These are phyloP conservation scores for Talaromyces sp. DNA, from an alignment of 2,329 filamentous ascomycete species.

Conservation along the genomic window DNA sequence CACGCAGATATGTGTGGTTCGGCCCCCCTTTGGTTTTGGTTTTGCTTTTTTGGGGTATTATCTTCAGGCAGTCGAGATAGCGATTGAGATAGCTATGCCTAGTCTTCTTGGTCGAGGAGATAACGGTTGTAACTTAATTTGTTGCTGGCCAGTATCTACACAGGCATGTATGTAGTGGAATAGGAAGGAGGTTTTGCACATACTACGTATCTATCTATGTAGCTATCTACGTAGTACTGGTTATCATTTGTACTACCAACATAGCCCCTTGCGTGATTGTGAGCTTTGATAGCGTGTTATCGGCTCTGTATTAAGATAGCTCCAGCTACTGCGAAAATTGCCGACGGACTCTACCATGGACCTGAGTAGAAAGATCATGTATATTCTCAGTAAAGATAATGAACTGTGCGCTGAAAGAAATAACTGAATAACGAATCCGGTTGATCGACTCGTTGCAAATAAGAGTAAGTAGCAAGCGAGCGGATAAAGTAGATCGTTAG, in stretches of 20 bases:
- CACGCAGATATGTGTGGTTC: background rate
- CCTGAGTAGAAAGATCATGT: background rate
- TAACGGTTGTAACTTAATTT: background rate
- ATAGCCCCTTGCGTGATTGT: background rate
- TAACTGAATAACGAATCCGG: background rate
- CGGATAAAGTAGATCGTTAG: background rate
- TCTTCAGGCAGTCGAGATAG: background rate
- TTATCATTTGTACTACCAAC: background rate
- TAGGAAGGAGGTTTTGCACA: conserved; percentile 3
- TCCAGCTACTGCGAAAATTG: background rate
- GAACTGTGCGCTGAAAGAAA: background rate
- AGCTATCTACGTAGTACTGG: background rate
- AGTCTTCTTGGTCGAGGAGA: background rate
- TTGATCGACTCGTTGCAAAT: background rate
- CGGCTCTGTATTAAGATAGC: background rate
- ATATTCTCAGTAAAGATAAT: background rate
- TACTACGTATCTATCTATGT: background rate
- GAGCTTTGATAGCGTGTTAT: background rate
- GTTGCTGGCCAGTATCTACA: background rate
- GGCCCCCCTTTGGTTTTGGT: background rate
- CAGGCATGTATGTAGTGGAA: background rate
- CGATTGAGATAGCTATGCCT: background rate
- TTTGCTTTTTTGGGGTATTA: background rate
- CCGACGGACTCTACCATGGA: background rate
- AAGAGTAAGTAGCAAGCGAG: background rate